Percentiles rank a stretch among this genome's conserved stretches.
Conservation (phyloP, 164 flowering plant genomes). For the Macadamia tetraphylla region DNA sequence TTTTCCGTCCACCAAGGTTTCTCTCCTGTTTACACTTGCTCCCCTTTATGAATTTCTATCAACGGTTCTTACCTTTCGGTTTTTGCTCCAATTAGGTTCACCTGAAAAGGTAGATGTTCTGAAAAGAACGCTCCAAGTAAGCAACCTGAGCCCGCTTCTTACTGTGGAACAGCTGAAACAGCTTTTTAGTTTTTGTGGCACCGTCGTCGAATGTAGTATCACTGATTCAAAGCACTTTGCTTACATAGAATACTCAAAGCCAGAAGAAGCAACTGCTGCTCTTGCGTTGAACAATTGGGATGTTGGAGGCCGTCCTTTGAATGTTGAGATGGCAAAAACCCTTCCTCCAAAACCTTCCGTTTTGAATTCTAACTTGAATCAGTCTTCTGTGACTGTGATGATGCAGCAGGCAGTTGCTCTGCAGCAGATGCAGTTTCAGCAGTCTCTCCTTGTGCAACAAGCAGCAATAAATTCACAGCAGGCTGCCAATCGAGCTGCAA, state of each 20-base stretch:
- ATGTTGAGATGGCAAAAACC: slow-evolving; percentile 99
- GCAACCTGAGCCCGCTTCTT: slow-evolving; percentile 92
- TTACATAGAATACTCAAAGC: slow-evolving; percentile 86
- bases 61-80: background rate
- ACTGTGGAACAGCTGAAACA: slow-evolving; percentile 90
- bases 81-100: slow-evolving; percentile 34
- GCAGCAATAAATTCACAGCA: slow-evolving; percentile 83
- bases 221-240: slow-evolving; percentile 96
- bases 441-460: slow-evolving; percentile 94
- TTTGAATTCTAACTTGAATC: slow-evolving; percentile 34
- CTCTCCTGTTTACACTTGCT: too few relatives aligned
- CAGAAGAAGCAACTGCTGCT: slow-evolving; percentile 95
- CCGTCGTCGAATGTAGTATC: slow-evolving; percentile 84
- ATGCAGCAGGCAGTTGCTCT: slow-evolving; percentile 99
- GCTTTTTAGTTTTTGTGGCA: slow-evolving; percentile 80
- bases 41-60: background rate
- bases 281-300: slow-evolving; percentile 89
- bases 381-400: slow-evolving; percentile 76
- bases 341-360: slow-evolving; percentile 67
- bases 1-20: too few relatives aligned
- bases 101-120: slow-evolving; percentile 60
- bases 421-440: slow-evolving; percentile 99
- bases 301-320: slow-evolving; percentile 88
- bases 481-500: slow-evolving; percentile 93
- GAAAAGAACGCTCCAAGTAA: slow-evolving; percentile 84